These are phyloP conservation scores for Mycena capillaripes DNA, from an alignment of 768 basidiomycete genomes.

Conservation along the genomic window DNA sequence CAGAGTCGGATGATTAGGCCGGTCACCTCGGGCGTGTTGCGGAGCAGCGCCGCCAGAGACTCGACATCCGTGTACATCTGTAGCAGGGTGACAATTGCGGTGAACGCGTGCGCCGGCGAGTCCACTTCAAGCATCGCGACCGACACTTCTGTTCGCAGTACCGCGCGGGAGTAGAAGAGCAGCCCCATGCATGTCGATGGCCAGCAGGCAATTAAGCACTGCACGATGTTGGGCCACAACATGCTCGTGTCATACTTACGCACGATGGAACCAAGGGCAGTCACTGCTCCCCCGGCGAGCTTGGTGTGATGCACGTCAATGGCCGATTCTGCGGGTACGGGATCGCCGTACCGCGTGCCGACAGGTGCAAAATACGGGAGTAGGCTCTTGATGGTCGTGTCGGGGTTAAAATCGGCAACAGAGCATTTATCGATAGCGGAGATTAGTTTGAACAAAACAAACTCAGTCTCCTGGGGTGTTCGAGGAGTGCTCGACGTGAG, in stretches of 20 bases:
- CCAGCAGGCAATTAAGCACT: neutral
- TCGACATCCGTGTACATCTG: constrained; percentile 18
- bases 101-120: constrained; percentile 25
- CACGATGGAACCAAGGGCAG: constrained; percentile 3
- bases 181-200: constrained; percentile 7
- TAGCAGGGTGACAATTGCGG: constrained; percentile 17
- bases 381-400: neutral
- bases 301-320: neutral
- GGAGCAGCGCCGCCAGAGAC: constrained; percentile 14
- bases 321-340: neutral
- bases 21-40: neutral
- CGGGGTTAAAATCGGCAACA: neutral
- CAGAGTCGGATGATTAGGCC: constrained; percentile 16
- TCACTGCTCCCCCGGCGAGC: neutral
- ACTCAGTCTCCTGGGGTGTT: neutral
- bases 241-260: neutral
- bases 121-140: neutral
- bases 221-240: neutral
- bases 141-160: neutral
- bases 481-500: neutral
- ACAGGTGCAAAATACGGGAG: constrained; percentile 5
- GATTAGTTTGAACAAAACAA: neutral
- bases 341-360: constrained; percentile 1
- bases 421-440: constrained; percentile 2
- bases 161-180: constrained; percentile 10